phyloP scores from a whole-genome alignment of 345 rosid genomes.

The Euphorbia peplus region DNA sequence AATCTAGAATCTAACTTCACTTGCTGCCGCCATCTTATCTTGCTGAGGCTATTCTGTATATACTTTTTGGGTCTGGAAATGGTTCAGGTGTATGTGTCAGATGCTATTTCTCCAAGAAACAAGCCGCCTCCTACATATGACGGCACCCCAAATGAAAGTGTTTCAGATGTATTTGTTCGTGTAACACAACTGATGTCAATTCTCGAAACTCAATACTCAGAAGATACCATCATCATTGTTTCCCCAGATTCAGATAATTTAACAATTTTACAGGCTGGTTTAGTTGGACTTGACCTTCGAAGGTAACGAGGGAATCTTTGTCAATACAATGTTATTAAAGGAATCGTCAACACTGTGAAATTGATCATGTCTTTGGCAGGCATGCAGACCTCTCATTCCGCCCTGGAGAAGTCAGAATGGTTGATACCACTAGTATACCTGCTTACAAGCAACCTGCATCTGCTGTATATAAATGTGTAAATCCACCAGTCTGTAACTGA shows the following conservation, averaged over 20 bases:
- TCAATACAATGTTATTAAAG: not conserved
- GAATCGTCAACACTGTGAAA: not conserved
- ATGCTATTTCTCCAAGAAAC: conserved; percentile 65
- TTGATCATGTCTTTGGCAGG: conserved; percentile 36
- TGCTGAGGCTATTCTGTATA: not conserved
- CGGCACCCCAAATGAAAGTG: conserved; percentile 95
- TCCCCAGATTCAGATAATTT: conserved; percentile 93
- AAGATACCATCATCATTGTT: conserved; percentile 62
- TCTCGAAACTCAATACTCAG: conserved; percentile 89
- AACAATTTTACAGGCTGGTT: conserved; percentile 78
- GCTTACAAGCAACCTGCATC: conserved; percentile 84
- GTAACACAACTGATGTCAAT: conserved; percentile 91
- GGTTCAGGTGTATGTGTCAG: conserved; percentile 72
- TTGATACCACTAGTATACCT: conserved; percentile 71
- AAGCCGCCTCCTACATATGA: conserved; percentile 89
- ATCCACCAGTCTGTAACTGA: conserved; percentile 73
- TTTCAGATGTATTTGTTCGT: conserved; percentile 82
- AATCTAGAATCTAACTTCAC: not conserved
- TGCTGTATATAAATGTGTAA: conserved; percentile 70
- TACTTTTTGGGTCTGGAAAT: conserved; percentile 1
- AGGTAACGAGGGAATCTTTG: conserved; percentile 35
- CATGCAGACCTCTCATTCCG: conserved; percentile 69
- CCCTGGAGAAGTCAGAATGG: conserved; percentile 76
- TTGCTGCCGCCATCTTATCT: not conserved
- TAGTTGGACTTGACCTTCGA: conserved; percentile 78